Evolutionary conservation across 2,329 filamentous ascomycete species (phyloP).

Genomic region (Leptographium radiaticola): DNA sequence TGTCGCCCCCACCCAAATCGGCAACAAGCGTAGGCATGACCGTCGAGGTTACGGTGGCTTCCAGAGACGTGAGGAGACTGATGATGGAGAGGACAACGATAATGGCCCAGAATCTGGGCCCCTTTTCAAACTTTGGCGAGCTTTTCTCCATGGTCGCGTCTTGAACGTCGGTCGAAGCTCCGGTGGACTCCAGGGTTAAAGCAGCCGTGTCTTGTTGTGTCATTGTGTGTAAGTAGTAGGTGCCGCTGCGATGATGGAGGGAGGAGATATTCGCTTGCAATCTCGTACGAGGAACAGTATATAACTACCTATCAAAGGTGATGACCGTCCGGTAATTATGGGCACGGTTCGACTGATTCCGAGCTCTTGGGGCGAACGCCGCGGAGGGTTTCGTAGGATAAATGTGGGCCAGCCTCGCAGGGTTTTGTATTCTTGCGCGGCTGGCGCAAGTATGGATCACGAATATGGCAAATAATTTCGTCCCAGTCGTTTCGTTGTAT

Average conservation of each 20-base stretch:
- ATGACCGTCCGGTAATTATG: too few species aligned
- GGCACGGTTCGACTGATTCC: neutral
- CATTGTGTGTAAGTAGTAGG: too few species aligned
- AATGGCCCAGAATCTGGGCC: neutral
- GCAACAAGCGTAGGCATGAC: conserved; percentile 1
- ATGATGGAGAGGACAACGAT: neutral
- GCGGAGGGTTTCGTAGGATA: neutral
- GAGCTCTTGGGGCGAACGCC: neutral
- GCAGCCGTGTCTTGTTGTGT: too few species aligned
- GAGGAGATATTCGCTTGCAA: neutral
- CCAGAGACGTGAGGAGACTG: neutral
- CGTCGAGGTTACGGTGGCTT: neutral
- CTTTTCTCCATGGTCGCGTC: neutral
- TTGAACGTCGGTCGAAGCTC: neutral
- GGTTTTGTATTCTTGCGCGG: neutral
- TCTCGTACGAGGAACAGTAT: neutral
- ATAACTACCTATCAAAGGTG: neutral
- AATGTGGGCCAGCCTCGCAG: neutral
- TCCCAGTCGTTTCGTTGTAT: too few species aligned
- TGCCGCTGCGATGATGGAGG: too few species aligned
- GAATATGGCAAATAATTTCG: too few species aligned
- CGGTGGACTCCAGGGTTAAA: too few species aligned
- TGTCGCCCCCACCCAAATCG: neutral
- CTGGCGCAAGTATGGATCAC: too few species aligned
- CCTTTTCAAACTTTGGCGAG: neutral